Conservation (phyloP, 768 basidiomycete genomes). For the Rhodotorula toruloides region DNA sequence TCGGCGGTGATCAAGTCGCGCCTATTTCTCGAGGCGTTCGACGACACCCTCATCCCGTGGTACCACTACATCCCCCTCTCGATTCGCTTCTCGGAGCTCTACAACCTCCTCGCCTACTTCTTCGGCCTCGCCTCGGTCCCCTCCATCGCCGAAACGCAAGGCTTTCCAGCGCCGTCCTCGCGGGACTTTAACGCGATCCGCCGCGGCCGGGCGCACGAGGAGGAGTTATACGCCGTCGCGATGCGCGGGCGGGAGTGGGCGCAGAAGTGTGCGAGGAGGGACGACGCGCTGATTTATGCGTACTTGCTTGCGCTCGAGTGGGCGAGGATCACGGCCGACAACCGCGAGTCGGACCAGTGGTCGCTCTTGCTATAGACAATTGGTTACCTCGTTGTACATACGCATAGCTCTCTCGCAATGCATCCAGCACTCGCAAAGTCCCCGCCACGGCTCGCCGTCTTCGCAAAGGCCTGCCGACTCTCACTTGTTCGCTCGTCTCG, state of each 20-base stretch:
- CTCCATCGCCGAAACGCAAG: background rate
- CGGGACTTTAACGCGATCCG: background rate
- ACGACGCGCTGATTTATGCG: conserved; percentile 10
- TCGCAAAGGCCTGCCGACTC: background rate
- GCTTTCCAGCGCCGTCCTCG: background rate
- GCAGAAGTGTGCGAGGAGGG: conserved; percentile 11
- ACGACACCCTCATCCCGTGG: conserved; percentile 16
- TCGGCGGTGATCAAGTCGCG: conserved; percentile 11
- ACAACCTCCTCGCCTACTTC: conserved; percentile 21
- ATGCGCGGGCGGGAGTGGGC: conserved; percentile 8
- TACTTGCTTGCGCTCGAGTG: conserved; percentile 21
- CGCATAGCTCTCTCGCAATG: too few relatives aligned
- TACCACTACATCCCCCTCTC: conserved; percentile 22
- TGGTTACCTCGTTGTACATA: too few relatives aligned
- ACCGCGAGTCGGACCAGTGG: background rate
- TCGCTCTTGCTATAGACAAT: background rate
- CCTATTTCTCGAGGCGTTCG: conserved; percentile 5
- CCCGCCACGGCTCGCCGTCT: too few relatives aligned
- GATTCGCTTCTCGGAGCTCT: conserved; percentile 2
- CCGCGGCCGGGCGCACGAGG: conserved; percentile 1
- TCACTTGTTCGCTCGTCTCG: background rate
- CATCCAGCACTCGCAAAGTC: too few relatives aligned
- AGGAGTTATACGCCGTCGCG: background rate
- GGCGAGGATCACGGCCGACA: conserved; percentile 7
- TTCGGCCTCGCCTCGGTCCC: conserved; percentile 1